Base-by-base conservation (phyloP, 1,139 yeast genomes). In the Candida glucosophila region DNA sequence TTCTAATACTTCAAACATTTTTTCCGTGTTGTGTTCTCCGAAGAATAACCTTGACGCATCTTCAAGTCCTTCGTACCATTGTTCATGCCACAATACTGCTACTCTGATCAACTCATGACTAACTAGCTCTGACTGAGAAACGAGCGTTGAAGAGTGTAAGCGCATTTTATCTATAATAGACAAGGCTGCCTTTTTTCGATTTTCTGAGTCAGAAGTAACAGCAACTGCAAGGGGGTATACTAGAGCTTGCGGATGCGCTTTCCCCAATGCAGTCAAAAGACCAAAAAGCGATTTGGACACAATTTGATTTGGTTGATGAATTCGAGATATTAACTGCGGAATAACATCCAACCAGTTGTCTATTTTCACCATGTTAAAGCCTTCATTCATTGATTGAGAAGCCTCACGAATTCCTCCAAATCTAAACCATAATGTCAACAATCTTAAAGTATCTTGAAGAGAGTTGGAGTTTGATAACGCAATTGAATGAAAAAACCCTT, bases 11-110 rank as follows among this genome's bases (percentile, higher is more conserved):
- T 82, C 78, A 53, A 81, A 81, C 97, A 90, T 92, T 48, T 85
- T 86, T 31, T 86, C 95, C 6, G 92, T 81, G 45, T 90, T 85
- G 42, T 85, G 92, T 35, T 92, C 98, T 19, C 95, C 95, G 52
- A 86, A 90, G 58, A 81, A 92, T 29, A 82, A 69, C 33, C 96
- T 67, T 4, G 95, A 86, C 1, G 98, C 98, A 57, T 90, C 96
- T 48, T 92, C 99, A 20, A 92, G 61, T 2, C 95, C 97, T 55
- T 88, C 98, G 43, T 88, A 88, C 98, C 99, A 92, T 49, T 81
- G 81, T 46, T 92, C 99, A 43, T 86, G 95, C 97, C 98, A 88
- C 35, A 90, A 58, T 2, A 90, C 96, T 1, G 97, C 96, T 10
- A 86, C 95, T 38, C 98, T 63, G 36, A 92, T 88, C 33, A 92